Conservation (phyloP, 2,329 filamentous ascomycete genomes). For the Aspergillus chevalieri region DNA sequence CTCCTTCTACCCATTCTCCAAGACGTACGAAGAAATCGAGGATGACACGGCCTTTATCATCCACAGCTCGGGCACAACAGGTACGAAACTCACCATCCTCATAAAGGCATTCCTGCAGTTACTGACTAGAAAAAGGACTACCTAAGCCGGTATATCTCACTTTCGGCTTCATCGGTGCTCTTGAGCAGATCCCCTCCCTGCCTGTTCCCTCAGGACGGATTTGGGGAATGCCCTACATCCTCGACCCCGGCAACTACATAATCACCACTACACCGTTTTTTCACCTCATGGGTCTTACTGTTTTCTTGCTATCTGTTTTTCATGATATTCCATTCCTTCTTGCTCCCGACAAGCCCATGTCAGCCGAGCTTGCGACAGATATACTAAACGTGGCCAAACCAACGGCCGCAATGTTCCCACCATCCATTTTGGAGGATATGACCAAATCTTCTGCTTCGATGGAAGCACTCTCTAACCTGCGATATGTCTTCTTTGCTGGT, state of each 20-base stretch:
- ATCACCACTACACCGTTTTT: constrained; percentile 15
- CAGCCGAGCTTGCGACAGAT: constrained; percentile 9
- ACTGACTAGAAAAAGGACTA: constrained; percentile 3
- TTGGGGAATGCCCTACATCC: constrained; percentile 1
- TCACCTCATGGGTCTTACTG: constrained; percentile 16
- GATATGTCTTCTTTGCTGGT: constrained; percentile 12
- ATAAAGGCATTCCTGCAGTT: too few species aligned
- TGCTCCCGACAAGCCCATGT: constrained; percentile 16
- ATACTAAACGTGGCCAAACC: constrained; percentile 8
- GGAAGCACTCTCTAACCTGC: constrained; percentile 7
- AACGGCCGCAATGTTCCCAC: constrained; percentile 11
- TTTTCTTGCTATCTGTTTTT: constrained; percentile 6
- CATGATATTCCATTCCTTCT: constrained; percentile 9
- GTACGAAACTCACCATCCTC: constrained; percentile 6
- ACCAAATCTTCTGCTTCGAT: constrained; percentile 6
- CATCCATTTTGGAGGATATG: constrained; percentile 16
- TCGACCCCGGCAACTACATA: constrained; percentile 5
- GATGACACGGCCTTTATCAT: constrained; percentile 21
- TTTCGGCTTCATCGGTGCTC: constrained; percentile 11
- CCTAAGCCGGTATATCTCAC: constrained; percentile 18
- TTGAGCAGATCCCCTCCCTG: constrained; percentile 3
- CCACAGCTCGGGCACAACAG: constrained; percentile 32
- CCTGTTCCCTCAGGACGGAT: constrained; percentile 3
- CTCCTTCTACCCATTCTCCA: constrained; percentile 8
- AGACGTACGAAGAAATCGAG: constrained; percentile 15